Conservation (phyloP, 1,284 basidiomycete species). For the Tausonia pullulans region DNA sequence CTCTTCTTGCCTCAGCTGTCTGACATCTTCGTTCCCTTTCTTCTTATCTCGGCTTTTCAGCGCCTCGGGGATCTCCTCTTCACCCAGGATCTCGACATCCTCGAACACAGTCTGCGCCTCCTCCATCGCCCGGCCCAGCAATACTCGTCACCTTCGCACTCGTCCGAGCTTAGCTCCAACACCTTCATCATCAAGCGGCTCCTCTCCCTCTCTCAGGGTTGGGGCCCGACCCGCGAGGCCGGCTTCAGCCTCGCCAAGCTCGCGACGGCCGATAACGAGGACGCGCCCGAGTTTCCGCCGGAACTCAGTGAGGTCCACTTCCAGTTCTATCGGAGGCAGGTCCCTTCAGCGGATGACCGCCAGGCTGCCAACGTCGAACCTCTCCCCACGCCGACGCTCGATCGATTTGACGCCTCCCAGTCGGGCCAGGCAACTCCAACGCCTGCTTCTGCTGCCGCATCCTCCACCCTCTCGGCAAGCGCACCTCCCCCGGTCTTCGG, state of each 20-base stretch:
- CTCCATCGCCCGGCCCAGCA: slow-evolving; percentile 88
- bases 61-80: slow-evolving; percentile 79
- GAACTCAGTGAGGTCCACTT: slow-evolving; percentile 33
- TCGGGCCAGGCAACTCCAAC: slow-evolving; percentile 12
- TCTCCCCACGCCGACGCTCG: too few relatives aligned
- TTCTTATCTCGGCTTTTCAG: slow-evolving; percentile 37
- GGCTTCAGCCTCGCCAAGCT: slow-evolving; percentile 36
- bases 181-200: slow-evolving; percentile 30
- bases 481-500: not conserved
- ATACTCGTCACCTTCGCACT: slow-evolving; percentile 67
- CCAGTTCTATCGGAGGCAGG: slow-evolving; percentile 34
- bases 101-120: slow-evolving; percentile 72
- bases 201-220: slow-evolving; percentile 29
- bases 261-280: slow-evolving; percentile 24
- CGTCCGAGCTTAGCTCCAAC: slow-evolving; percentile 49
- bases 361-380: too few relatives aligned
- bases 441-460: not conserved
- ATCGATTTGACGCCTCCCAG: too few relatives aligned
- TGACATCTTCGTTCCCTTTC: slow-evolving; percentile 13
- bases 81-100: slow-evolving; percentile 79
- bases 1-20: not conserved
- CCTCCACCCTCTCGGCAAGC: not conserved
- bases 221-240: slow-evolving; percentile 25
- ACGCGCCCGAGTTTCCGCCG: slow-evolving; percentile 24
- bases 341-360: not conserved